Percentiles rank a stretch among this genome's conserved stretches.
Evolutionary conservation across 108 stramenopile species (phyloP).

Genomic region (Epithemia pelagica): DNA sequence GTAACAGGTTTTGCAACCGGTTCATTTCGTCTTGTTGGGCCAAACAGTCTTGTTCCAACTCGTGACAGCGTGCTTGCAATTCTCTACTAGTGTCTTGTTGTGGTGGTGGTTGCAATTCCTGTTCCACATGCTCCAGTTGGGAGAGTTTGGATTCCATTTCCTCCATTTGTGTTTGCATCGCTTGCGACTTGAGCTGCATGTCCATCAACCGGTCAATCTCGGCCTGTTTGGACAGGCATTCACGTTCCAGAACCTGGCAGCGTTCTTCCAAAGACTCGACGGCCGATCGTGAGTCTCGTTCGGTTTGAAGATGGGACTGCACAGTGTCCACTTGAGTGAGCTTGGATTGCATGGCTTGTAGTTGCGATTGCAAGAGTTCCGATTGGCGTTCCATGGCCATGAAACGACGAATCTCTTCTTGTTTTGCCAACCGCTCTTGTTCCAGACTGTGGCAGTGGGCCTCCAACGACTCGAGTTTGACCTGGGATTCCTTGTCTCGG

Average conservation of each 20-base stretch:
- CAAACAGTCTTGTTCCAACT: background rate
- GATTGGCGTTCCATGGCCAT: background rate
- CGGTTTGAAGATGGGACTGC: background rate
- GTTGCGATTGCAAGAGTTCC: background rate
- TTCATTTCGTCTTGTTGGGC: background rate
- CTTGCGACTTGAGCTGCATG: background rate
- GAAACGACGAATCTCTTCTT: background rate
- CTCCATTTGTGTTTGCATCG: constrained; percentile 11
- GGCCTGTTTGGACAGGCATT: background rate
- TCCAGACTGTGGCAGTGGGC: background rate
- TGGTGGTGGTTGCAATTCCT: background rate
- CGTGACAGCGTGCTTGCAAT: background rate
- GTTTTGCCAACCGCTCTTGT: background rate
- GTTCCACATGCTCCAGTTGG: background rate
- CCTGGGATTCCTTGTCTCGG: background rate
- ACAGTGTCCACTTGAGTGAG: constrained; percentile 28
- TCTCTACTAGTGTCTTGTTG: background rate
- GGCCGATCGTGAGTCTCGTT: background rate
- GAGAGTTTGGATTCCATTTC: background rate
- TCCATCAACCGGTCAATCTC: background rate
- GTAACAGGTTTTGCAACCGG: background rate
- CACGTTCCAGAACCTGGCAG: background rate
- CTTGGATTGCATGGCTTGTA: background rate
- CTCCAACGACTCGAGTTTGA: background rate
- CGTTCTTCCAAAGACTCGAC: background rate